phyloP scores from a whole-genome alignment of 208 protist species.

The Crithidia thermophila region DNA sequence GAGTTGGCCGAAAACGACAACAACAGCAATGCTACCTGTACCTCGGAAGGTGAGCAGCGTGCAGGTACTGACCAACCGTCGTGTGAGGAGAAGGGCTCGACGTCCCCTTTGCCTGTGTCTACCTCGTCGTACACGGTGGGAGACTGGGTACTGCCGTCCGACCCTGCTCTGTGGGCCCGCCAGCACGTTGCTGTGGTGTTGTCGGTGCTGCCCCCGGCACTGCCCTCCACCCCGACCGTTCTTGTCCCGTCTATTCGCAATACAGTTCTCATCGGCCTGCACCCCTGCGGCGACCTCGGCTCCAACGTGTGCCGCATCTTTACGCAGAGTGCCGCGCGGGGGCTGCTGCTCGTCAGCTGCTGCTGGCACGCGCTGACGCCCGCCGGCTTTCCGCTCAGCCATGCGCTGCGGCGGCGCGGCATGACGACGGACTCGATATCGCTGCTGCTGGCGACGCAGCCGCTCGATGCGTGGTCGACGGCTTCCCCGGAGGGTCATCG shows the following conservation, averaged over 20 bases:
- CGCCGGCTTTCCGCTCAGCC: slow-evolving; percentile 74
- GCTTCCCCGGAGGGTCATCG: slow-evolving; percentile 65
- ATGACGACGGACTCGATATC: slow-evolving; percentile 57
- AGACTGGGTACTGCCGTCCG: slow-evolving; percentile 25
- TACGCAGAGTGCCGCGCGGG: slow-evolving; percentile 38
- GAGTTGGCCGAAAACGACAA: no score
- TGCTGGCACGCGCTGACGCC: slow-evolving; percentile 88
- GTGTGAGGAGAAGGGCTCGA: background rate
- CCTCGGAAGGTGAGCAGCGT: no score
- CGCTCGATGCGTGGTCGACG: slow-evolving; percentile 80
- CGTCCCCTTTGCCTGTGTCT: background rate
- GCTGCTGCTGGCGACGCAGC: slow-evolving; percentile 86
- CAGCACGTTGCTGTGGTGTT: slow-evolving; percentile 39
- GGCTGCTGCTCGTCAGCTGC: slow-evolving; percentile 89
- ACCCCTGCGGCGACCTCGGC: slow-evolving; percentile 89
- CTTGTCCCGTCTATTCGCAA: slow-evolving; percentile 71
- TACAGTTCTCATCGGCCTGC: slow-evolving; percentile 76
- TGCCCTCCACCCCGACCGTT: slow-evolving; percentile 38
- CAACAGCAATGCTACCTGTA: no score
- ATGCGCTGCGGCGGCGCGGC: slow-evolving; percentile 47
- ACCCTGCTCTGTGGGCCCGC: slow-evolving; percentile 24
- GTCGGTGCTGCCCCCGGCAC: slow-evolving; percentile 37
- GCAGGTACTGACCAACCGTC: no score
- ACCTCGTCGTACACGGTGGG: slow-evolving; percentile 3
- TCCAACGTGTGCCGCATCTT: slow-evolving; percentile 84